Evolutionary conservation across 495 filamentous ascomycete species (phyloP), one percentile per base, ranked within the genome.

Genomic region (Cladorrhinum samala): DNA sequence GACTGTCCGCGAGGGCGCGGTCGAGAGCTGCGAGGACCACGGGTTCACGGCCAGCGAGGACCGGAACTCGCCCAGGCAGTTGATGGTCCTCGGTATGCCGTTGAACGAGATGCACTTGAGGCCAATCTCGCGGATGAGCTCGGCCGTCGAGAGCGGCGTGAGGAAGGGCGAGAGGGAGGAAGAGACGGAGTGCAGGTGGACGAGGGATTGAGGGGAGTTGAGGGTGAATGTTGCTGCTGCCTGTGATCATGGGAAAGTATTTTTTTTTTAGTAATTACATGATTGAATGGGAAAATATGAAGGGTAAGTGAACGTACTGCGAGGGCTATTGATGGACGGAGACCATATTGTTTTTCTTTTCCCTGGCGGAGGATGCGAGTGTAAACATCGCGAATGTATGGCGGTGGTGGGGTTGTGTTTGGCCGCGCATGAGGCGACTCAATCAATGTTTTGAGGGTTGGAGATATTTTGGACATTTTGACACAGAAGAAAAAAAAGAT

Each of bases 91-190:
- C 2, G 87, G 87, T 59, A 91, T 86, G 37, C 87, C 87, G 68
- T 91, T 91, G 76, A 91, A 89, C 41, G 80, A 81, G 63, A 91
- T 89, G 67, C 86, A 90, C 65, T 91, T 91, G 39, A 91, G 75
- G 2, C 84, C 87, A 59, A 88, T 77, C 60, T 89, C 87, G 58
- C 87, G 82, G 76, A 91, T 88, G 17, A 88, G 67, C 64, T 89
- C 86, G 42, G 85, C 86, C 6, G 79, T 77, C 37, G 74, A 68
- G n/a, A 83, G 70, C 19, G 72, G 63, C 18, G 72, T 67, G 21
- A 53, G 33, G 20, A 25, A 8, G 25, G 16, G 27, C 33, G 1
- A 21, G 47, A 36, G 25, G 70, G 62, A 0, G 20, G 77, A 70
- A n/a, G 80, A 78, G 14, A 81, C 60, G 18, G 73, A 53, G 69